phyloP scores from a whole-genome alignment of 306 rosid species.

The Dalbergia cultrata region DNA sequence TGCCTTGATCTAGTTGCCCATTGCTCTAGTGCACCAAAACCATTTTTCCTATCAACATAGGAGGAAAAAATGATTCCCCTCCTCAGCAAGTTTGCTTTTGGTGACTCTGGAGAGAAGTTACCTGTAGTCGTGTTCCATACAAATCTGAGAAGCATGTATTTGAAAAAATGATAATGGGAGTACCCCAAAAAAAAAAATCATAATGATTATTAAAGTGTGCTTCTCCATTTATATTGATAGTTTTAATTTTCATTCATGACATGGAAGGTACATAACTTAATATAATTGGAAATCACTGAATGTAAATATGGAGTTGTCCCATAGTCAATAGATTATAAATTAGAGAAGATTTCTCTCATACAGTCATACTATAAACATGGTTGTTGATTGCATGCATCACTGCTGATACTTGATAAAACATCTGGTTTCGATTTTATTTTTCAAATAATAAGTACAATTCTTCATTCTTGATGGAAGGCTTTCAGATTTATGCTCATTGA shows the following conservation, averaged over 20 bases:
- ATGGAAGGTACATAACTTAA: background rate
- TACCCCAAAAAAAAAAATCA: background rate
- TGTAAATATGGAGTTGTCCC: constrained; percentile 6
- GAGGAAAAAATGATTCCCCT: too few relatives aligned
- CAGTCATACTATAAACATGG: background rate
- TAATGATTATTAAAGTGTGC: background rate
- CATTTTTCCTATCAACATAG: too few relatives aligned
- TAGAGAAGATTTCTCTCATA: constrained; percentile 9
- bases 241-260: constrained; percentile 2
- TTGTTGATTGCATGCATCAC: constrained; percentile 27
- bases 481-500: background rate
- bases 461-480: constrained; percentile 7
- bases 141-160: background rate
- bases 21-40: too few relatives aligned
- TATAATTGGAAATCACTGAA: constrained; percentile 11
- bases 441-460: constrained; percentile 19
- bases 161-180: background rate
- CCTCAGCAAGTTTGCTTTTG: too few relatives aligned
- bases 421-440: constrained; percentile 9
- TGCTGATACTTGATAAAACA: constrained; percentile 8
- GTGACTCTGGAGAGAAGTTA: too few relatives aligned
- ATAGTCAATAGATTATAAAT: constrained; percentile 27
- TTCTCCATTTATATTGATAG: constrained; percentile 19
- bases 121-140: background rate
- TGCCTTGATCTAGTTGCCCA: too few relatives aligned